Conservation (phyloP, 1,284 basidiomycete genomes). For the Moesziomyces aphidis region DNA sequence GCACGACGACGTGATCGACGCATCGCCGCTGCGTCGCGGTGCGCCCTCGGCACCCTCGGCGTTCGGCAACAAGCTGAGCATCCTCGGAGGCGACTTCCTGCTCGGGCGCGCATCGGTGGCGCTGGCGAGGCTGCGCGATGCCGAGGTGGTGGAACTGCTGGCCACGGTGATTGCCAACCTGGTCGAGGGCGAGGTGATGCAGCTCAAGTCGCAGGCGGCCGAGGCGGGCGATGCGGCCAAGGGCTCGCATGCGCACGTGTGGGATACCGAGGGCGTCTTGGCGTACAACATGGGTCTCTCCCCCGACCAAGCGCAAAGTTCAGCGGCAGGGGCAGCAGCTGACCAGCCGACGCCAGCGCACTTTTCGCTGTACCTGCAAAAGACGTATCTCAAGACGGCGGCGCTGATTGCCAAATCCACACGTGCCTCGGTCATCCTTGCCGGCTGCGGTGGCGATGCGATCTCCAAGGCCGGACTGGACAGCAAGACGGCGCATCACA, state of each 20-base stretch:
- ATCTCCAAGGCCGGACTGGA: conserved; percentile 69
- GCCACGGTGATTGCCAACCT: conserved; percentile 92
- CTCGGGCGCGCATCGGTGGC: conserved; percentile 91
- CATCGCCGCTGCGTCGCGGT: conserved; percentile 82
- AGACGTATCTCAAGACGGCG: conserved; percentile 96
- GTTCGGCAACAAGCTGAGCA: conserved; percentile 94
- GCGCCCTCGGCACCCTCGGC: conserved; percentile 84
- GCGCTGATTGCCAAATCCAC: conserved; percentile 94
- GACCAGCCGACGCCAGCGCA: conserved; percentile 71
- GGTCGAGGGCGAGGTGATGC: conserved; percentile 95
- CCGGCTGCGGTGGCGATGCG: conserved; percentile 77
- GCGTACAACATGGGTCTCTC: conserved; percentile 39
- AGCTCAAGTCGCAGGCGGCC: conserved; percentile 72
- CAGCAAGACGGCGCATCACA: conserved; percentile 17
- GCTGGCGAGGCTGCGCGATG: conserved; percentile 84
- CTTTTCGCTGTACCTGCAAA: conserved; percentile 89
- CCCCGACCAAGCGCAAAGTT: conserved; percentile 6
- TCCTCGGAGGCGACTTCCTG: conserved; percentile 95
- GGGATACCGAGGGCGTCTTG: conserved; percentile 40
- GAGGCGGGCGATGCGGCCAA: conserved; percentile 15
- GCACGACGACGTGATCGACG: conserved; percentile 95
- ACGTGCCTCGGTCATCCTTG: conserved; percentile 86
- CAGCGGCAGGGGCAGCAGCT: neutral
- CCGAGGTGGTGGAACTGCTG: conserved; percentile 92
- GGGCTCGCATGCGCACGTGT: conserved; percentile 29